Conservation (phyloP, 1,139 yeast species). For the Suhomyces yuchorum region DNA sequence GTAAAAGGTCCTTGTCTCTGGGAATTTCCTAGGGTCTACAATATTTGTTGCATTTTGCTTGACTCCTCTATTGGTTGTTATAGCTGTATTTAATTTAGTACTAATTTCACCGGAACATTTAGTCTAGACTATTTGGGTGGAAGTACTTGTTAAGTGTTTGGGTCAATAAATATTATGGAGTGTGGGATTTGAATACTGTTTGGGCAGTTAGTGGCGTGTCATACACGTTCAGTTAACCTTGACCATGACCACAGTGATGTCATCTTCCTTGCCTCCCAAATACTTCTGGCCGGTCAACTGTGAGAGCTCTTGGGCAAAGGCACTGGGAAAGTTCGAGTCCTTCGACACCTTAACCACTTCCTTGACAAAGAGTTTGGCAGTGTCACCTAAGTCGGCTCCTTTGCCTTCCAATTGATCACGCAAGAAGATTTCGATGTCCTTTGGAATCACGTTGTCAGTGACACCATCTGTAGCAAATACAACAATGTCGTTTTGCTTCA, state of each 20-base stretch:
- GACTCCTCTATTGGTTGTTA: neutral
- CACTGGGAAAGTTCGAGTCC: slow-evolving; percentile 76
- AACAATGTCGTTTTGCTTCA: slow-evolving; percentile 70
- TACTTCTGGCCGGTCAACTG: slow-evolving; percentile 69
- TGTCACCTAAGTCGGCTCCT: slow-evolving; percentile 27
- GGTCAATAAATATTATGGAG: too few relatives aligned
- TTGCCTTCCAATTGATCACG: slow-evolving; percentile 39
- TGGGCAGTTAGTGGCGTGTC: too few relatives aligned
- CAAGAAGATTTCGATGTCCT: slow-evolving; percentile 68
- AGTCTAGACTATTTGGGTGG: too few relatives aligned
- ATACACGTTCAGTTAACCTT: slow-evolving; percentile 55
- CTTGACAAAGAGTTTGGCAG: slow-evolving; percentile 62
- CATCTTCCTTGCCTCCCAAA: slow-evolving; percentile 94
- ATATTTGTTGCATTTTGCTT: neutral
- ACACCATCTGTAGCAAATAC: slow-evolving; percentile 94
- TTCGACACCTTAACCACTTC: slow-evolving; percentile 71
- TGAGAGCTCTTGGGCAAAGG: slow-evolving; percentile 81
- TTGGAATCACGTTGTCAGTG: slow-evolving; percentile 76
- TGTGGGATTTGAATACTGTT: too few relatives aligned
- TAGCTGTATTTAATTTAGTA: neutral
- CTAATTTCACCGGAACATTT: neutral
- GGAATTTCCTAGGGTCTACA: too few relatives aligned
- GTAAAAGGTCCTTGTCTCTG: too few relatives aligned
- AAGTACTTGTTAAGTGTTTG: too few relatives aligned
- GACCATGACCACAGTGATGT: slow-evolving; percentile 79